Base-by-base conservation (phyloP, 805 yeast species). In the Lipomyces yamanashiensis region DNA sequence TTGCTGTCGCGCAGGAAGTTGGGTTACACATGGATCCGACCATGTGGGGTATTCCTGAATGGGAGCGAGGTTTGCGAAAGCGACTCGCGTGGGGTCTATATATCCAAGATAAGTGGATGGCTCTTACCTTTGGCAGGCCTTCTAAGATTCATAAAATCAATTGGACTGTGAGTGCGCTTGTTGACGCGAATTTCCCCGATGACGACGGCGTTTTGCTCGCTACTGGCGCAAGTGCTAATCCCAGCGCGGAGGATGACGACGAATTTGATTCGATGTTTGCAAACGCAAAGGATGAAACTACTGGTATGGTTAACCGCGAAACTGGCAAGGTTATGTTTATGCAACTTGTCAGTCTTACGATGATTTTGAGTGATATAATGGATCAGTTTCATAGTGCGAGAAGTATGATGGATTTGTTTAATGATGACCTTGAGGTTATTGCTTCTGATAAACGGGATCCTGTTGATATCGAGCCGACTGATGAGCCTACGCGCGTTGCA, bases 31-130 rank as follows among this genome's bases (percentile, higher is more conserved):
- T 90, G n/a, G 93, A 92, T 72, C 92, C 98, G 71, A 86, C 88
- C 62, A 84, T 83, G 67, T 93, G 99, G 99, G 87, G 89, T 71
- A 77, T 93, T 41, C 98, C 98, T 0, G 87, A 88, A 70, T 95
- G 98, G 98, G 99, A 93, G 73, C 81, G 96, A 56, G 96, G 96
- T 6, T 77, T 93, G 54, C 81, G 99, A 58, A 84, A 90, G 70
- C 80, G 98, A 63, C 77, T 93, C 54, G 96, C 98, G 0, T 93
- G 99, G 98, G 98, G 98, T 0, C 95, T 92, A 1, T 93, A 85
- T 80, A 80, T 89, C 57, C 96, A 92, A 74, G 97, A 92, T 72
- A 91, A 92, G 73, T 93, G 98, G 98, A 81, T 88, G 9, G 80
- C 96, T 1, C 77, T 92, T 54, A 84, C 86, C 58, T 96, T 90